Evolutionary conservation across 2,329 filamentous ascomycete species (phyloP).

Genomic region (Aspergillus quadricinctus): DNA sequence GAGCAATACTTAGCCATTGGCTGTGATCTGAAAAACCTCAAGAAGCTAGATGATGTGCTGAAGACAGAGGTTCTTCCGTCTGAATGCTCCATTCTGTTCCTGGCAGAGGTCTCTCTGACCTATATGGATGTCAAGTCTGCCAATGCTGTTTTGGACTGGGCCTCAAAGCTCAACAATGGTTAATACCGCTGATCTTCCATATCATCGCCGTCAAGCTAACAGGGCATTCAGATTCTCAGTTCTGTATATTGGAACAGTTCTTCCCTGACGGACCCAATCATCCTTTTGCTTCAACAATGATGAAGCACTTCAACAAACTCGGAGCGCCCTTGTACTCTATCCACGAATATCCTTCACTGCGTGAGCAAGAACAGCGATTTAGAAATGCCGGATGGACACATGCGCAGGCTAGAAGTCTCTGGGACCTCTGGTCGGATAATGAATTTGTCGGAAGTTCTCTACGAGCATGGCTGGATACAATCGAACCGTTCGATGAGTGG

Average conservation of each 20-base stretch:
- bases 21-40: slow-evolving; percentile 71
- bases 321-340: slow-evolving; percentile 74
- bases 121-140: slow-evolving; percentile 76
- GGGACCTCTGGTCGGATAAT: slow-evolving; percentile 74
- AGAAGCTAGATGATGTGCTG: slow-evolving; percentile 57
- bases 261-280: slow-evolving; percentile 72
- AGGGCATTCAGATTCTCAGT: slow-evolving; percentile 57
- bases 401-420: slow-evolving; percentile 64
- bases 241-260: slow-evolving; percentile 83
- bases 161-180: slow-evolving; percentile 66
- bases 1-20: slow-evolving; percentile 72
- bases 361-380: slow-evolving; percentile 68
- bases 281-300: slow-evolving; percentile 83
- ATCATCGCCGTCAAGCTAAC: background rate
- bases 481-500: slow-evolving; percentile 93
- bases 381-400: slow-evolving; percentile 61
- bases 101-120: slow-evolving; percentile 85
- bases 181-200: slow-evolving; percentile 20
- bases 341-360: slow-evolving; percentile 61
- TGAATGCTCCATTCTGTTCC: slow-evolving; percentile 65
- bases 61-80: slow-evolving; percentile 54
- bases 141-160: slow-evolving; percentile 73
- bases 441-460: slow-evolving; percentile 59
- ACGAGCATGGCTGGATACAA: slow-evolving; percentile 58
- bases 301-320: slow-evolving; percentile 75